A percentile compares a stretch with the other conserved stretches of the same genome.
Conservation (phyloP, 768 basidiomycete genomes). For the Pleurotus cornucopiae region DNA sequence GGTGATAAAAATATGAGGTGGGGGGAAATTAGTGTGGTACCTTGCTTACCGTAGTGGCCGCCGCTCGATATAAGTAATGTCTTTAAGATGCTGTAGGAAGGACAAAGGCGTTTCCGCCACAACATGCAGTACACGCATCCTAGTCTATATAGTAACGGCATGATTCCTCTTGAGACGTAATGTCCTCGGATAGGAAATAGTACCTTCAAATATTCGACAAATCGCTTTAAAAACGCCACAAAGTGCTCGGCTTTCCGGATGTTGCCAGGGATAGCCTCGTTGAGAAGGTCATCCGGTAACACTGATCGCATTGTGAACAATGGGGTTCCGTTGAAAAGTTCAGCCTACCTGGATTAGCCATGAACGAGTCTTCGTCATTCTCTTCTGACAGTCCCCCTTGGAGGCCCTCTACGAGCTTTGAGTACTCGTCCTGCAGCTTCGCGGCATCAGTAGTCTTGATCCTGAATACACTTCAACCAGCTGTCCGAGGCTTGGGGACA, state of each 20-base stretch:
- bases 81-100: constrained; percentile 96
- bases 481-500: constrained; percentile 1
- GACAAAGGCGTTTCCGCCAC: constrained; percentile 97
- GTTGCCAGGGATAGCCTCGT: constrained; percentile 96
- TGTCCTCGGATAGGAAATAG: neutral
- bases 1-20: neutral
- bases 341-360: constrained; percentile 82
- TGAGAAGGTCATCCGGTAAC: constrained; percentile 89
- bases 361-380: constrained; percentile 72
- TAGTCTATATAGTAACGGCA: constrained; percentile 52
- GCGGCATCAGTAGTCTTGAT: constrained; percentile 92
- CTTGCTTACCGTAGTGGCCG: constrained; percentile 75
- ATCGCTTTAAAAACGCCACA: constrained; percentile 95
- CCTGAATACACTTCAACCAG: constrained; percentile 35
- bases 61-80: constrained; percentile 97
- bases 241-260: constrained; percentile 99
- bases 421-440: constrained; percentile 95
- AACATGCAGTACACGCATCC: constrained; percentile 99
- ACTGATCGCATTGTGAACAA: constrained; percentile 38
- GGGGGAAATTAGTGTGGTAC: no score
- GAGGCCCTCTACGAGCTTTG: constrained; percentile 89
- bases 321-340: neutral
- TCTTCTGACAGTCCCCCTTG: constrained; percentile 65
- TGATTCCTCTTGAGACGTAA: constrained; percentile 4
- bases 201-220: constrained; percentile 98